A percentile compares a stretch with the other conserved stretches of the same genome.
These are phyloP conservation scores for Leishmania arabica DNA, from an alignment of 208 protist species.

Conservation along the genomic window DNA sequence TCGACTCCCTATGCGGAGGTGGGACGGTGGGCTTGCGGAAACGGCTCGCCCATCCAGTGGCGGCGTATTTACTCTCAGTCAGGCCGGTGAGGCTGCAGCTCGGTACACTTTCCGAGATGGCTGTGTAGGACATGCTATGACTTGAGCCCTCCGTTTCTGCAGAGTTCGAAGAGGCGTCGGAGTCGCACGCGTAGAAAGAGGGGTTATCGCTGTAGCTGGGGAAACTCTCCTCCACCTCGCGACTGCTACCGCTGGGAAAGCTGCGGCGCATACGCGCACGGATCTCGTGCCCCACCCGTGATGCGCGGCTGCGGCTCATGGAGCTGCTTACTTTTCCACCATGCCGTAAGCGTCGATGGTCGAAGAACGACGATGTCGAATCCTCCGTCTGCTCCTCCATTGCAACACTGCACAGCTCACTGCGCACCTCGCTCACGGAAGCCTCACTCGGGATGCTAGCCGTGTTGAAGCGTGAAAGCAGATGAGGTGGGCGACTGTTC, in stretches of 20 bases:
- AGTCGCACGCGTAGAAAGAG: constrained; percentile 48
- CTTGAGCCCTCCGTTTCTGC: constrained; percentile 30
- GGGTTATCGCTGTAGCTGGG: constrained; percentile 53
- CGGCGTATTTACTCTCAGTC: constrained; percentile 31
- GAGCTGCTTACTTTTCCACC: constrained; percentile 23
- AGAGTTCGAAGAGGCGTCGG: constrained; percentile 22
- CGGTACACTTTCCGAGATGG: constrained; percentile 71
- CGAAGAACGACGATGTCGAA: constrained; percentile 46
- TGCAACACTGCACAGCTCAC: constrained; percentile 49
- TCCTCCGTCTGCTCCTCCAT: constrained; percentile 34
- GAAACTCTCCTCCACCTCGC: constrained; percentile 33
- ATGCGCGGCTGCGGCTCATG: constrained; percentile 25
- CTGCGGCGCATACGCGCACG: constrained; percentile 19
- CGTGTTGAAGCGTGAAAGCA: constrained; percentile 45
- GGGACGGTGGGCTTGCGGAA: constrained; percentile 21
- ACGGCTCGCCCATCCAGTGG: constrained; percentile 20
- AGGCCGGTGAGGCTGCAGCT: constrained; percentile 71
- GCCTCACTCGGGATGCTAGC: constrained; percentile 55
- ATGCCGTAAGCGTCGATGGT: constrained; percentile 26
- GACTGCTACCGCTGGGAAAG: constrained; percentile 30
- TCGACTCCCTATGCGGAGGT: constrained; percentile 18
- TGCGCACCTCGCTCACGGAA: constrained; percentile 59
- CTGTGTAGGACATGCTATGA: constrained; percentile 40
- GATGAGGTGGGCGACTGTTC: constrained; percentile 16
- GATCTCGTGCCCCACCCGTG: constrained; percentile 15